Evolutionary conservation across 805 yeast genomes (phyloP), one percentile per base, ranked within the genome.

Genomic region (Nakazawaea ambrosiae): DNA sequence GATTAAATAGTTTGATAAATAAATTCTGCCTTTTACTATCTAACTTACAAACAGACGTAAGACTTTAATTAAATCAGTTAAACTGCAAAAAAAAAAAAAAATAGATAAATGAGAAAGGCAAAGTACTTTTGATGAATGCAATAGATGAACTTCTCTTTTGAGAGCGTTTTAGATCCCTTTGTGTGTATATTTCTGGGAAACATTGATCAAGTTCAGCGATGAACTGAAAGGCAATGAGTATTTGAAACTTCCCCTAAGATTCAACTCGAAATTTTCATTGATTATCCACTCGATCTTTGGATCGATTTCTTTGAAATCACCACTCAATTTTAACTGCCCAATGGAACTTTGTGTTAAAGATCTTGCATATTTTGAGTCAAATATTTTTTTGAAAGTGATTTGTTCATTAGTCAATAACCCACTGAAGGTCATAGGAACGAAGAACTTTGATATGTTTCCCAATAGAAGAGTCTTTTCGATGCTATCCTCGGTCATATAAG

Each of bases 171-270:
- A n/a, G n/a, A n/a, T n/a, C n/a, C n/a, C n/a, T n/a, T n/a, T n/a
- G n/a, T n/a, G 22, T 23, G 4, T 18, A 20, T 39, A 33, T 19
- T 30, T 29, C 9, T 48, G 44, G 7, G 60, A 52, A 5, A 58
- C 52, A 36, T 57, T 54, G 15, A 60, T 45, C 10, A 60, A 42
- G 14, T 55, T 53, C 27, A 45, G 41, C 10, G 40, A 41, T 20
- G 53, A 41, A 14, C 46, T 43, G 28, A 57, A 36, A 2, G 64
- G 62, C 12, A 59, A 34, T 14, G 44, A 46, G 36, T 59, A 60
- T 12, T 48, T 49, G 20, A 60, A 49, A 3, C 58, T 55, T 2
- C 64, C 64, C 37, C 64, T 41, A 10, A 59, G 37, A 5, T 55
- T 46, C 26, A 60, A 38, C 22, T 49, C 51, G 45, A 53, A 58